These are phyloP conservation scores for Cyberlindnera xishuangbannaensis DNA, from an alignment of 805 yeast genomes.

Conservation along the genomic window DNA sequence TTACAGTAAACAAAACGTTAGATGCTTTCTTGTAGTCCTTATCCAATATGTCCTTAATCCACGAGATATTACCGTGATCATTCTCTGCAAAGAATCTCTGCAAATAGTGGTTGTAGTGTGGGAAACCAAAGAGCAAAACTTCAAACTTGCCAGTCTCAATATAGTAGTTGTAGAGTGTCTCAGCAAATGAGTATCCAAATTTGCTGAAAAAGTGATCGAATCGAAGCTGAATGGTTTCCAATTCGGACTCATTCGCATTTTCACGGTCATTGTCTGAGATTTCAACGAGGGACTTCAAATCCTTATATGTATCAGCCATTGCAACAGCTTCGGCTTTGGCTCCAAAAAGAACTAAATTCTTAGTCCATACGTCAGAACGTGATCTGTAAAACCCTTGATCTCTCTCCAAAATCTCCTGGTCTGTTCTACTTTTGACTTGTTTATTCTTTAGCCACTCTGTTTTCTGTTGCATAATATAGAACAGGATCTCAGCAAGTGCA, in stretches of 20 bases:
- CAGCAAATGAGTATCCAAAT: conserved; percentile 67
- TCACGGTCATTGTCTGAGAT: conserved; percentile 42
- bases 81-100: conserved; percentile 45
- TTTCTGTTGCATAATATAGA: conserved; percentile 32
- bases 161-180: conserved; percentile 53
- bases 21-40: conserved; percentile 48
- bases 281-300: conserved; percentile 56
- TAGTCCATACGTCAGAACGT: conserved; percentile 50
- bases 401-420: conserved; percentile 17
- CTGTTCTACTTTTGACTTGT: conserved; percentile 17
- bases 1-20: conserved; percentile 36
- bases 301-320: conserved; percentile 61
- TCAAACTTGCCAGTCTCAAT: conserved; percentile 46
- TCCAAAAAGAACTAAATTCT: conserved; percentile 44
- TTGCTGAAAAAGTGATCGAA: conserved; percentile 50
- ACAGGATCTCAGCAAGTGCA: conserved; percentile 35
- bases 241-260: conserved; percentile 15
- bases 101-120: conserved; percentile 43
- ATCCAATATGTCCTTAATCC: conserved; percentile 63
- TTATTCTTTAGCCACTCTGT: conserved; percentile 28
- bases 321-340: conserved; percentile 48
- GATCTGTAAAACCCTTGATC: conserved; percentile 22
- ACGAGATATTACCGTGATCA: conserved; percentile 51
- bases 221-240: conserved; percentile 17
- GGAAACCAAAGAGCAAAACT: conserved; percentile 51